A percentile compares a stretch with the other conserved stretches of the same genome.
Evolutionary conservation across 139 green algal species (phyloP).

Genomic region (Volvox africanus): DNA sequence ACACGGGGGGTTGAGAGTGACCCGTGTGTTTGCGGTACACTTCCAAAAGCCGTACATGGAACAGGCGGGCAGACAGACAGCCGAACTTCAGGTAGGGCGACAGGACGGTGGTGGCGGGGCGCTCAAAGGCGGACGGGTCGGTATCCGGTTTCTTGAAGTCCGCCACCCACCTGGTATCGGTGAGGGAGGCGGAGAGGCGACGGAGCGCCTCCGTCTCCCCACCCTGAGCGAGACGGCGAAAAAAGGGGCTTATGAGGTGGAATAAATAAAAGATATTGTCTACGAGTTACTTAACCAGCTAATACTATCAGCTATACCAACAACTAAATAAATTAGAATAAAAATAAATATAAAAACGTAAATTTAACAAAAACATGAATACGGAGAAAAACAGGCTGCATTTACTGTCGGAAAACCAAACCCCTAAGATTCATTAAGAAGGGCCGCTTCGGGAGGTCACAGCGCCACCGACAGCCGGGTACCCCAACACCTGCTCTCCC

Average conservation of each 20-base stretch:
- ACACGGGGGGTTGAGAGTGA: constrained; percentile 87
- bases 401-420: too few relatives aligned
- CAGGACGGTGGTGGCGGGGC: constrained; percentile 89
- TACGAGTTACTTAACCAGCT: too few relatives aligned
- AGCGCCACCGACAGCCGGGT: too few relatives aligned
- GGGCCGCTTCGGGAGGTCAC: too few relatives aligned
- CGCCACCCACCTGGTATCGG: constrained; percentile 77
- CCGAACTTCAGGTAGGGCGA: constrained; percentile 92
- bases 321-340: too few relatives aligned
- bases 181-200: constrained; percentile 67
- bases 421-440: too few relatives aligned
- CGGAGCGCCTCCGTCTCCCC: constrained; percentile 85
- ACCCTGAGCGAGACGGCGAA: constrained; percentile 54
- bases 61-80: constrained; percentile 59
- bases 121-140: constrained; percentile 82
- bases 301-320: too few relatives aligned
- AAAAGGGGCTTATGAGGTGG: neutral
- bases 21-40: constrained; percentile 53
- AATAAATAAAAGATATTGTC: too few relatives aligned
- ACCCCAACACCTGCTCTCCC: too few relatives aligned
- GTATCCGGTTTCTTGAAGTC: constrained; percentile 93
- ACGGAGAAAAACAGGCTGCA: too few relatives aligned
- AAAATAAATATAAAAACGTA: too few relatives aligned
- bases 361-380: too few relatives aligned
- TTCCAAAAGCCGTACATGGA: constrained; percentile 51